A percentile compares a stretch with the other conserved stretches of the same genome.
phyloP scores from a whole-genome alignment of 805 yeast genomes.

The Candida nitratophila region DNA sequence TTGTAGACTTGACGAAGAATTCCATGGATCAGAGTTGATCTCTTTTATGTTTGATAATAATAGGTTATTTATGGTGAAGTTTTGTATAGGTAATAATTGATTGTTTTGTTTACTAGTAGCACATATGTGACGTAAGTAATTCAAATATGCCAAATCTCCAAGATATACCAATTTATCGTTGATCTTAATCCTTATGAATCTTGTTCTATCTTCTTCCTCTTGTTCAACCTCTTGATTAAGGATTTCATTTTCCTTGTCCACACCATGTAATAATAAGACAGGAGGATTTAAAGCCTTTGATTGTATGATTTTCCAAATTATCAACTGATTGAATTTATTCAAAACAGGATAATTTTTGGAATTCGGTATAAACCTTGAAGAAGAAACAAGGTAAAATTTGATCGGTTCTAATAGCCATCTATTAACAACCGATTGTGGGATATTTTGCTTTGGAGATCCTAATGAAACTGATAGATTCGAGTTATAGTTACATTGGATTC shows the following conservation, averaged over 20 bases:
- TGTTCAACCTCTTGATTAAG: too few species aligned
- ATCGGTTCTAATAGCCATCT: conserved; percentile 71
- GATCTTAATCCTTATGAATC: conserved; percentile 3
- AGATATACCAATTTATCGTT: conserved; percentile 15
- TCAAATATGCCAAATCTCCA: conserved; percentile 22
- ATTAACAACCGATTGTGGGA: conserved; percentile 42
- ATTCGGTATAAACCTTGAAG: conserved; percentile 50
- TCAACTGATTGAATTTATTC: conserved; percentile 46
- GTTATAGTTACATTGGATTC: conserved; percentile 49
- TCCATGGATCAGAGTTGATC: conserved; percentile 4
- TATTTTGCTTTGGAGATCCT: conserved; percentile 58
- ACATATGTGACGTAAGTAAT: conserved; percentile 21
- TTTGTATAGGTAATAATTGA: conserved; percentile 22
- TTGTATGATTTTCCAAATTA: conserved; percentile 38
- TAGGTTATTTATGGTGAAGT: conserved; percentile 17
- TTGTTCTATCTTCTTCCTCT: not conserved
- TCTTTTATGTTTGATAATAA: conserved; percentile 4
- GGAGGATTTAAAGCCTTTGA: conserved; percentile 33
- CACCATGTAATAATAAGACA: conserved; percentile 46
- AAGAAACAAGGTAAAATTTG: conserved; percentile 46
- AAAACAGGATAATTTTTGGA: conserved; percentile 60
- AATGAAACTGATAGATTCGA: conserved; percentile 59
- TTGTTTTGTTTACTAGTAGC: conserved; percentile 12
- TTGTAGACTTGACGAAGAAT: conserved; percentile 19
- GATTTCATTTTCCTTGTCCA: conserved; percentile 34